Percentiles rank a stretch among this genome's conserved stretches.
These are phyloP conservation scores for Fusarium heterosporum DNA, from an alignment of 2,329 filamentous ascomycete species.

Conservation along the genomic window DNA sequence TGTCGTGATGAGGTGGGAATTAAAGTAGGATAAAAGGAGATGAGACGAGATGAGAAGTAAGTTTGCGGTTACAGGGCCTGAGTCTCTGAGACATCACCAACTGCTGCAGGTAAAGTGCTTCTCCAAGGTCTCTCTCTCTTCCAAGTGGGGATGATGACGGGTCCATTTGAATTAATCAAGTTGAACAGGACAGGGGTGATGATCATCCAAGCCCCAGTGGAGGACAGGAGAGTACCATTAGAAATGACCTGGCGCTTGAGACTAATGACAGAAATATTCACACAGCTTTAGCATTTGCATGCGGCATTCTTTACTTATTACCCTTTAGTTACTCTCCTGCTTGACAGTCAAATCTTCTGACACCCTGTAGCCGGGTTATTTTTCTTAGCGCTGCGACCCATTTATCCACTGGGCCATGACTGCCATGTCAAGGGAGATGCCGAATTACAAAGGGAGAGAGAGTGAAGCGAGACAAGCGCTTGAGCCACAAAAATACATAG, in stretches of 20 bases:
- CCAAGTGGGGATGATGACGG: conserved; percentile 36
- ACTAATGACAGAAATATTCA: too few species aligned
- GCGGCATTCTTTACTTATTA: too few species aligned
- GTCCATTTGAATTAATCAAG: conserved; percentile 27
- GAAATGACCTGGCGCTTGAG: too few species aligned
- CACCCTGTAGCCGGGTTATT: neutral
- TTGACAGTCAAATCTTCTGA: too few species aligned
- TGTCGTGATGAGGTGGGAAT: neutral
- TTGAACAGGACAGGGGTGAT: conserved; percentile 8
- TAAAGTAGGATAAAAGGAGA: neutral
- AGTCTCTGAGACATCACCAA: conserved; percentile 10
- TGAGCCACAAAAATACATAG: conserved; percentile 2
- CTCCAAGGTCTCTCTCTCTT: conserved; percentile 11
- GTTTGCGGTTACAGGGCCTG: conserved; percentile 2
- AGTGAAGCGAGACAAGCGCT: conserved; percentile 31
- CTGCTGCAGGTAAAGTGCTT: conserved; percentile 40
- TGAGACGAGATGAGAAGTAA: conserved; percentile 4
- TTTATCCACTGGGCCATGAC: conserved; percentile 10
- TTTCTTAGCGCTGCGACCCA: conserved; percentile 1
- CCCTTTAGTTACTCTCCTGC: too few species aligned
- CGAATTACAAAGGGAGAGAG: conserved; percentile 25
- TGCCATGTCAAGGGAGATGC: conserved; percentile 32
- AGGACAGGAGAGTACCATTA: too few species aligned
- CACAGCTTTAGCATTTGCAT: too few species aligned
- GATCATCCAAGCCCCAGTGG: conserved; percentile 5